Base-by-base conservation (phyloP, 2,329 filamentous ascomycete genomes). In the Drechslerella dactyloides region DNA sequence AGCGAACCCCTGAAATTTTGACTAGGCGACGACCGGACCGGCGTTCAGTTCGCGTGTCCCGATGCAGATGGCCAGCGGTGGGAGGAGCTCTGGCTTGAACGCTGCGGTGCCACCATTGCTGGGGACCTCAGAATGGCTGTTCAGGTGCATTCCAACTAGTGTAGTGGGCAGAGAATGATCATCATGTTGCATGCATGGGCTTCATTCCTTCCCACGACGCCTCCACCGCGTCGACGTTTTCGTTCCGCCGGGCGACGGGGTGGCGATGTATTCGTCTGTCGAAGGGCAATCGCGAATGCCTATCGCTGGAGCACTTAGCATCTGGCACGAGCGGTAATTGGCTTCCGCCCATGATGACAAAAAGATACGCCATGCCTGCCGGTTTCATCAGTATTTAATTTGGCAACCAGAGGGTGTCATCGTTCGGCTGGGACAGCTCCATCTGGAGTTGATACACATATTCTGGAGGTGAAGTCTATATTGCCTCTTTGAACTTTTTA, bases 71-170 rank as follows among this genome's bases (percentile, higher is more conserved):
- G n/a, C 44, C 3, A 48, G n/a, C n/a, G 21, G 15, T 17, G 11
- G 44, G 44, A 48, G 44, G 44, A 48, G 44, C 44, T 48, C 44
- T 48, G 44, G 44, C 15, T 19, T 48, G 44, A 19, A n/a, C 21
- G 44, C 44, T 48, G 17, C 17, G 44, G 44, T 48, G 44, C 44
- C 44, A 48, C 44, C n/a, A 48, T 48, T 48, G 2, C n/a, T 21
- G 8, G 19, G 44, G 6, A 15, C 44, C 44, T 4, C 19, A 19
- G n/a, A 19, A 19, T 19, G 15, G 15, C 19, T 21, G 44, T 11
- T 15, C 19, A 48, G 15, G 17, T 23, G 44, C 7, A 19, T 19
- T 2, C 44, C 2, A 19, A 21, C 17, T 48, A 19, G 15, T 23
- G 15, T 19, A 4, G 44, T 15, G 7, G 44, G 44, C 8, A 19